Percentiles rank a stretch among this genome's conserved stretches.
phyloP scores from a whole-genome alignment of 192 early-diverging fungal species.

The Chytriomyces sp. region DNA sequence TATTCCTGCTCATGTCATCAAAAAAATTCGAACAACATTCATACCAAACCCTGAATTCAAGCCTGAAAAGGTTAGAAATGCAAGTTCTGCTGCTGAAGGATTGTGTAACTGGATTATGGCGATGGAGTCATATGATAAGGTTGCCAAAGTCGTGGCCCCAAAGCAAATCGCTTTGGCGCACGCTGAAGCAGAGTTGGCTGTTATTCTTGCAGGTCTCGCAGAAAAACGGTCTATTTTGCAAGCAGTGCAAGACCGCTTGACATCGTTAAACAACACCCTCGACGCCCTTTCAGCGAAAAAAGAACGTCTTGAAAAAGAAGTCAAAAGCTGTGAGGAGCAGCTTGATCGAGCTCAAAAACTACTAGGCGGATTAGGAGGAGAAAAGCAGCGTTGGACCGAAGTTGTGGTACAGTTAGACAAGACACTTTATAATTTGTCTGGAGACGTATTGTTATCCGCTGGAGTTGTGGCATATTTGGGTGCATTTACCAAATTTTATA shows the following conservation, averaged over 20 bases:
- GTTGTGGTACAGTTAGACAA: constrained; percentile 52
- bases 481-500: constrained; percentile 62
- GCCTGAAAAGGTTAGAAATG: constrained; percentile 65
- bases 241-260: constrained; percentile 55
- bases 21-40: constrained; percentile 57
- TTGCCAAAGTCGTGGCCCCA: constrained; percentile 63
- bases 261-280: constrained; percentile 58
- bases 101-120: constrained; percentile 64
- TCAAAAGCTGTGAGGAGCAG: constrained; percentile 63
- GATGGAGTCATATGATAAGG: constrained; percentile 66
- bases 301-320: constrained; percentile 56
- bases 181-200: constrained; percentile 59
- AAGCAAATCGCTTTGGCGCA: constrained; percentile 60
- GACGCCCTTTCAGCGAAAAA: constrained; percentile 55
- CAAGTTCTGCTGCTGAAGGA: constrained; percentile 65
- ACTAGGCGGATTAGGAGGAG: constrained; percentile 61
- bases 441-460: constrained; percentile 62
- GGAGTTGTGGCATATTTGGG: constrained; percentile 68
- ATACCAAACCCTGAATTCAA: constrained; percentile 67
- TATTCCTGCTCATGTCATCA: constrained; percentile 61
- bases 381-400: constrained; percentile 66
- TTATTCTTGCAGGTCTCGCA: constrained; percentile 57
- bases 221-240: constrained; percentile 60
- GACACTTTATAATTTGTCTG: constrained; percentile 55
- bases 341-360: constrained; percentile 62